These are phyloP conservation scores for Ceratocystis colombiana DNA, from an alignment of 2,329 filamentous ascomycete genomes.

Conservation along the genomic window DNA sequence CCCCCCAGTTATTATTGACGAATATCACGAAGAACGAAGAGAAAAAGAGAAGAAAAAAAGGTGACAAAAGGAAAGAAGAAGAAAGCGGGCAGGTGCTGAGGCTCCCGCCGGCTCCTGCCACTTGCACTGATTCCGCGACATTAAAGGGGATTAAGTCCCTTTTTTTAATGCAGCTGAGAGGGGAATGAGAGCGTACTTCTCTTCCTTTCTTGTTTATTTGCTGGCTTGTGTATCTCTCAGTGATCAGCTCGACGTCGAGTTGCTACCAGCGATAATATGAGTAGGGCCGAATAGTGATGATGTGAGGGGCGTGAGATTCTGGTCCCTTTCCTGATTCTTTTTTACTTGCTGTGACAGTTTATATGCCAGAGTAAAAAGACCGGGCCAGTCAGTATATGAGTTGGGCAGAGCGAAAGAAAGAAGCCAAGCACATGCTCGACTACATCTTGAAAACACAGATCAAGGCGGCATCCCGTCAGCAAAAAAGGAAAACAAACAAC, in stretches of 20 bases:
- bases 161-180: conserved; percentile 11
- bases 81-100: background rate
- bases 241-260: background rate
- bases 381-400: no score
- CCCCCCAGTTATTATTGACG: background rate
- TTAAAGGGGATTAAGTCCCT: background rate
- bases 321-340: background rate
- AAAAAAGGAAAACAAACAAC: background rate
- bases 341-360: background rate
- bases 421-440: no score
- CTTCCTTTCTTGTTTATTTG: background rate
- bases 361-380: no score
- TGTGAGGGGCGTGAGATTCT: background rate
- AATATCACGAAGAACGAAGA: background rate
- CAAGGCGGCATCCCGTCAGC: no score
- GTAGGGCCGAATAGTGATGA: conserved; percentile 10
- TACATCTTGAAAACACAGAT: no score
- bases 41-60: background rate
- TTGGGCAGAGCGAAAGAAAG: no score
- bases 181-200: background rate
- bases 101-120: conserved; percentile 5
- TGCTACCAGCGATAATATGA: background rate
- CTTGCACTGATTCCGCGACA: conserved; percentile 10
- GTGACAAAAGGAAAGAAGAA: background rate
- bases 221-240: background rate